Conservation (phyloP, 2,329 filamentous ascomycete genomes). For the Arthrobotrys pseudoclavata region DNA sequence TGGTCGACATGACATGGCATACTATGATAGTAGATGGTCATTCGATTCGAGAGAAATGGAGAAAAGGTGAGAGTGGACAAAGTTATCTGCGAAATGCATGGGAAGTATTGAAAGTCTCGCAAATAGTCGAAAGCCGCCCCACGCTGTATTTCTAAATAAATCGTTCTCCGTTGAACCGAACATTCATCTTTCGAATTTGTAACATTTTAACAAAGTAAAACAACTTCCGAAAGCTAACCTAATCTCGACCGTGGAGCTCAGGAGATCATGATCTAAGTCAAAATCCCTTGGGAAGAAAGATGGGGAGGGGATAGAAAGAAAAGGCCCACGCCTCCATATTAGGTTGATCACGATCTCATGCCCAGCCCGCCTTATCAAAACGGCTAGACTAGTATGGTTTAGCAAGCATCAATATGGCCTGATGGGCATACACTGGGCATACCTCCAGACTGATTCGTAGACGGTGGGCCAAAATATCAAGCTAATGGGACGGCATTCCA, state of each 20-base stretch:
- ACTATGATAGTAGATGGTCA: not conserved
- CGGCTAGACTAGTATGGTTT: conserved; percentile 8
- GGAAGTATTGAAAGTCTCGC: not conserved
- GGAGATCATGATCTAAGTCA: conserved; percentile 22
- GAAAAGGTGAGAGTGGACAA: conserved; percentile 4
- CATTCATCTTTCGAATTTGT: not conserved
- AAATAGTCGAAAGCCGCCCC: conserved; percentile 8
- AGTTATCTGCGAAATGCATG: not conserved
- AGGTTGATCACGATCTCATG: conserved; percentile 5
- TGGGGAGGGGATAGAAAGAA: not conserved
- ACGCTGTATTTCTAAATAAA: conserved; percentile 16
- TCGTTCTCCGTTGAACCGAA: conserved; percentile 12
- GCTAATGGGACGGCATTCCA: conserved; percentile 12
- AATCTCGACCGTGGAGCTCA: not conserved
- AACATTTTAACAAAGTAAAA: not conserved
- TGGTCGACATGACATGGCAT: not conserved
- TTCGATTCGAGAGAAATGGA: not conserved
- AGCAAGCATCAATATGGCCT: conserved; percentile 29
- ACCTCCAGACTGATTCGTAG: conserved; percentile 9
- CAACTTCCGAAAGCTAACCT: not conserved
- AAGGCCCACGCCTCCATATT: conserved; percentile 2
- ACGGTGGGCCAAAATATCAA: conserved; percentile 15
- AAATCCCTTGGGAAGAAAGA: not conserved
- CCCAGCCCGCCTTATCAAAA: conserved; percentile 18
- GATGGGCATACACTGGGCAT: conserved; percentile 26